Evolutionary conservation across 2,329 filamentous ascomycete species (phyloP), one percentile per base, ranked within the genome.

Genomic region (Paecilomyces dactylethromorphus): DNA sequence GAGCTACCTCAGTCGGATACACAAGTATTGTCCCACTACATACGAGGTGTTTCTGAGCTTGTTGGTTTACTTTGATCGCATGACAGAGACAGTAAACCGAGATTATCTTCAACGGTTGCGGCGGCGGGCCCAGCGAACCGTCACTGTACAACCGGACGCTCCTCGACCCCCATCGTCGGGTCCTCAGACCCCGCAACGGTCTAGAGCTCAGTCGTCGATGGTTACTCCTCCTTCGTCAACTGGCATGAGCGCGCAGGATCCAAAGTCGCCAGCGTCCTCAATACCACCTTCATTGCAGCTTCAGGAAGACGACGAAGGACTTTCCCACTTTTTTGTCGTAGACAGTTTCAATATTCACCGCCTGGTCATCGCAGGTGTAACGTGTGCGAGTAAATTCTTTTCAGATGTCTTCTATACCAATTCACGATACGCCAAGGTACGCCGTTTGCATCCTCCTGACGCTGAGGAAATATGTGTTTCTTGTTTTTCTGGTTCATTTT

Each of bases 281-380:
- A 66, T 70, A 50, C 73, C 72, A 10, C 72, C 74, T 1, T 67
- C 69, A 5, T 55, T 73, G 26, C 65, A 70, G 21, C 65, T 70
- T 1, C 69, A 79, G 52, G 75, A 75, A 15, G 71, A 76, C 15
- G 79, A 82, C 1, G 80, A 83, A 59, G 81, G 79, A 57, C 76
- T 87, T 51, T 85, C 84, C 2, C 86, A 89, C 68, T 89, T 87
- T 69, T 97, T 99, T 71, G 93, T 97, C 49, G 94, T 97, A 11
- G 94, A 99, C 77, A 97, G 94, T 77, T 99, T 94, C 79, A 99
- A 99, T 76, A 97, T 99, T 63, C 94, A 99, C 72, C 87, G 94
- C 58, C 81, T 99, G 58, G 92, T 97, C 57, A 99, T 99, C 71
- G 91, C 94, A 1, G 94, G 93, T 35, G 94, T 99, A 52, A 99